Conservation (phyloP, 306 rosid genomes). For the Quercus alba region DNA sequence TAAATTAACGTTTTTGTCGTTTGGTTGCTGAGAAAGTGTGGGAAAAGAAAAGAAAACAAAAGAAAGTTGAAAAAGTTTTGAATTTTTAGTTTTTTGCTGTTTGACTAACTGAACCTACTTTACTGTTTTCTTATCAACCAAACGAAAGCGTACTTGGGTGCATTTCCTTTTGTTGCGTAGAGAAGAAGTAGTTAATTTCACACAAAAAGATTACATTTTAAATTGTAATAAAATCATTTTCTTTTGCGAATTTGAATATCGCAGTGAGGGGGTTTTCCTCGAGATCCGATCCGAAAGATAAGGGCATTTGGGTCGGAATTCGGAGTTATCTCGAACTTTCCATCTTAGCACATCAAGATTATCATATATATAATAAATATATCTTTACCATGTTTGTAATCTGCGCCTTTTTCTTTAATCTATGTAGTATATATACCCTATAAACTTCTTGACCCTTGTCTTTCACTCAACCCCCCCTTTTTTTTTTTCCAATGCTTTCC, state of each 20-base stretch:
- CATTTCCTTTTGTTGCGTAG: neutral
- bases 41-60: neutral
- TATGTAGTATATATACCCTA: neutral
- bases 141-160: neutral
- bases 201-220: neutral
- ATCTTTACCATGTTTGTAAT: neutral
- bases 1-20: neutral
- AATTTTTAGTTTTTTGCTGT: neutral
- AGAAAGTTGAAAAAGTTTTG: neutral
- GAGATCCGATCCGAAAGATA: slow-evolving; percentile 1
- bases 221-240: neutral
- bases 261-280: neutral
- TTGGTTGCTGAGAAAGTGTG: slow-evolving; percentile 6
- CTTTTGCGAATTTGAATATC: neutral
- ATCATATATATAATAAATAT: neutral
- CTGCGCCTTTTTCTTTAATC: neutral
- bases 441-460: neutral
- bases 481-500: neutral
- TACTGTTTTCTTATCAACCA: neutral
- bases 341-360: neutral
- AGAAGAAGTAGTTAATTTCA: neutral
- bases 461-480: neutral
- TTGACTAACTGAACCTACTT: neutral
- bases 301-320: neutral
- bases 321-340: slow-evolving; percentile 2